phyloP scores from a whole-genome alignment of 208 protist species.

The Tritrichomonas foetus region DNA sequence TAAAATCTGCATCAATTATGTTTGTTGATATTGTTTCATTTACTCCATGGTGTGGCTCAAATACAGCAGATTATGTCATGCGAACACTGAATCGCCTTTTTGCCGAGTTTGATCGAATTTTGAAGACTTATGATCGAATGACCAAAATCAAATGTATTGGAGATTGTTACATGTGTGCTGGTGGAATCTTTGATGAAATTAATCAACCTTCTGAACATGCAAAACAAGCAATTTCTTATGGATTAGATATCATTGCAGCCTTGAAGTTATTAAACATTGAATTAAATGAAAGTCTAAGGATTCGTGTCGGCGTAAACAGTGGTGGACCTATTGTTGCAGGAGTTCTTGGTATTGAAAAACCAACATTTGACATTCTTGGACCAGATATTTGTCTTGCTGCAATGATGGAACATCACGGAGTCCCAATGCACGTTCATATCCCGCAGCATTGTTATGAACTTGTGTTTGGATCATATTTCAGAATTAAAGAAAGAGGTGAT shows the following conservation, averaged over 20 bases:
- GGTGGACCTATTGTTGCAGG: constrained; percentile 23
- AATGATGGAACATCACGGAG: neutral
- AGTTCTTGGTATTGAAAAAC: constrained; percentile 36
- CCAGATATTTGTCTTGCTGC: neutral
- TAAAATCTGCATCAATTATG: neutral
- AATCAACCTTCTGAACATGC: constrained; percentile 6
- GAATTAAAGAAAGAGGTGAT: neutral
- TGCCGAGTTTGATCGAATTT: neutral
- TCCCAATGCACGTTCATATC: constrained; percentile 31
- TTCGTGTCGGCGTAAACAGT: neutral
- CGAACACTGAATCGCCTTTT: neutral
- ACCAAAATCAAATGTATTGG: constrained; percentile 30
- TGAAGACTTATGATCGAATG: neutral
- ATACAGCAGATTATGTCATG: neutral
- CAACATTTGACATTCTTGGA: neutral
- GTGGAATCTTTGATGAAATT: constrained; percentile 36
- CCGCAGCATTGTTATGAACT: constrained; percentile 10
- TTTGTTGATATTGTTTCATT: constrained; percentile 34
- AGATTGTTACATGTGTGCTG: constrained; percentile 26
- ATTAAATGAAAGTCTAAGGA: neutral
- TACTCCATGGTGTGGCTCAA: constrained; percentile 8
- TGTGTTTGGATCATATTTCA: neutral
- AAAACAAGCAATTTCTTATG: constrained; percentile 25
- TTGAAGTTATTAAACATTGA: neutral
- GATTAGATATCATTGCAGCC: neutral